Evolutionary conservation across 2,329 filamentous ascomycete genomes (phyloP), one percentile per base, ranked within the genome.

Genomic region (Pseudocercospora fuligena): DNA sequence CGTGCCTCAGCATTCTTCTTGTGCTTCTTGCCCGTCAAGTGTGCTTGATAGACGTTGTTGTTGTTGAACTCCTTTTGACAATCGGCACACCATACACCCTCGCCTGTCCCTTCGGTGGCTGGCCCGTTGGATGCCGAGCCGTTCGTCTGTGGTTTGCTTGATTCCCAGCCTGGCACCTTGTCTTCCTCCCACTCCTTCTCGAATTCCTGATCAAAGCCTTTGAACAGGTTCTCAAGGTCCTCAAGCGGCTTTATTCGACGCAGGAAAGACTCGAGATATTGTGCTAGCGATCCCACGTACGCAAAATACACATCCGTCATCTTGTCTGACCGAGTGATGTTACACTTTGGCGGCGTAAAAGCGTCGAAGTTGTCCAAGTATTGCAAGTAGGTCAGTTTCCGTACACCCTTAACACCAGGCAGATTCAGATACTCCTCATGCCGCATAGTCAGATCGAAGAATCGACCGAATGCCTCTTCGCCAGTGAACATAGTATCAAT

Each of bases 31-130:
- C 94, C 94, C 0, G 84, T 90, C 68, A 99, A 81, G 78, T 99
- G 95, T 43, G 88, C 89, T 74, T 93, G 94, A 83, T 97, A 97
- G 57, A 97, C 93, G 69, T 97, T 97, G 71, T 95, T 89, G 75
- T 97, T 98, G 75, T 92, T 93, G 82, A 98, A 99, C 66, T 94
- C 92, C 80, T 94, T 97, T 76, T 95, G 91, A 78, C 95, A 99
- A 69, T 94, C 93, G 5, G 90, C 85, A 75, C 95, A 99, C 91
- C 92, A 98, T 16, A 93, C 86, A 0, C 91, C 92, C 61, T 93
- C 90, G 0, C 85, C 85, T 74, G 84, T 75, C 76, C 86, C 84
- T 76, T 88, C 83, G 7, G 85, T 86, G 0, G 80, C 82, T 43
- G 80, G 81, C 70, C 72, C 74, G 58, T 72, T 74, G 43, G 68